Base-by-base conservation (phyloP, 768 basidiomycete genomes). In the Megacollybia marginata region DNA sequence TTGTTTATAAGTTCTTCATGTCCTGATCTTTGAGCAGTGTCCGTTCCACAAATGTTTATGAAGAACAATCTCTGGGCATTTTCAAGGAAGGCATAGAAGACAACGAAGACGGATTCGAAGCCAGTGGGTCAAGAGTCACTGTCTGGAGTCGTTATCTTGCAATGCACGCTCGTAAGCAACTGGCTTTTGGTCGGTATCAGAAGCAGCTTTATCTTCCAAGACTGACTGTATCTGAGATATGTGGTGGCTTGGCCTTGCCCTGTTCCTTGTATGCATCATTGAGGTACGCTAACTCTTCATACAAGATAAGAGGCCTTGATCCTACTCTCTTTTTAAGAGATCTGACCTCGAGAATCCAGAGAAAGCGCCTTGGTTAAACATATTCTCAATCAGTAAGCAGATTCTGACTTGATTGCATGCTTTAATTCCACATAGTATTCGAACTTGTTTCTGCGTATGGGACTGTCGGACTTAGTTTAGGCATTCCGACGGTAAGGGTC, bases 11-110 rank as follows among this genome's bases (percentile, higher is more conserved):
- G 5, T 23, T 16, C 23, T 5, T 12, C n/a, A 13, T 9, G 28
- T 3, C 5, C 12, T 11, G 23, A 32, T 4, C 43, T 2, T 47
- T 33, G 32, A 47, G 11, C 46, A 88, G 88, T 62, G 90, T 98
- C 18, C 90, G 95, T 10, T 85, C 90, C n/a, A 85, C 87, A 43
- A 91, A 92, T 56, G 90, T 91, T 0, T 96, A 98, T 61, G 95
- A 99, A 65, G 94, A 96, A 58, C 82, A 80, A 48, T 93, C 92
- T 0, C 75, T 98, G 19, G 95, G 92, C 2, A 69, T 94, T 42
- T 93, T 84, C 57, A 66, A 70, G 13, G 69, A 78, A 3, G 72
- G 79, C 11, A 71, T 75, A n/a, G 69, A 73, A 12, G 70, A 70
- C 2, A 73, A 73, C 15, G 74, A 77, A 46, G 49, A 52, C 2